Base-by-base conservation (phyloP, 1,139 yeast genomes). In the Pichia sp. region DNA sequence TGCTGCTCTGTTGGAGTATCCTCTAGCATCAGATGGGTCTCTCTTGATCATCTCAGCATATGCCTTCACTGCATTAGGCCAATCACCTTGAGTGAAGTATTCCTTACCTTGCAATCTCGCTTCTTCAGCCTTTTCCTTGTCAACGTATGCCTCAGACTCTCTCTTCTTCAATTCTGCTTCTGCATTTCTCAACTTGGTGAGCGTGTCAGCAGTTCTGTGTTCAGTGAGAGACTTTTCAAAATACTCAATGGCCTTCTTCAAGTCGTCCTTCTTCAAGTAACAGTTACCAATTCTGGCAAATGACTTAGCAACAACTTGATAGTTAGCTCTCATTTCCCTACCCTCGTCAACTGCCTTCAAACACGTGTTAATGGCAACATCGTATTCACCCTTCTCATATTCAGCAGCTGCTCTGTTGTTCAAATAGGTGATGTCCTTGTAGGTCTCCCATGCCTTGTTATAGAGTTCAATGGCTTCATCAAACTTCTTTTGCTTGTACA, bases 391-490 rank as follows among this genome's bases (percentile, higher is more conserved):
- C 62, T 88, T 87, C 64, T 93, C 99, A 53, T 64, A 91, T 62
- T 91, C 96, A 21, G 98, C 98, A 38, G 99, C 98, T 25, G 98
- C 93, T 55, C 94, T 77, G 69, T 93, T 93, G 67, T 91, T 93
- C 58, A 93, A 70, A 60, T 83, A 93, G 2, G 98, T 91, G 53
- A 91, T 85, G 56, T 93, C 98, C 55, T 79, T 72, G 63, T 69
- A 65, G 22, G 78, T 60, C 30, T 79, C 82, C 85, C 91, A 93
- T 3, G 99, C 99, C 54, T 77, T 72, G 55, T 83, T 69, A 65
- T 93, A 93, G 45, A 76, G 69, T 39, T 67, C 83, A 56, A 93
- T 88, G 29, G 99, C 98, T 53, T 82, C 95, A 55, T 86, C 96
- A 50, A 93, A 93, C 55, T 88, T 71, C 57, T 83, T 84, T 50